Percentiles rank a stretch among this genome's conserved stretches.
These are phyloP conservation scores for Zygnema circumcarinatum DNA, from an alignment of 139 green algal genomes.

Conservation along the genomic window DNA sequence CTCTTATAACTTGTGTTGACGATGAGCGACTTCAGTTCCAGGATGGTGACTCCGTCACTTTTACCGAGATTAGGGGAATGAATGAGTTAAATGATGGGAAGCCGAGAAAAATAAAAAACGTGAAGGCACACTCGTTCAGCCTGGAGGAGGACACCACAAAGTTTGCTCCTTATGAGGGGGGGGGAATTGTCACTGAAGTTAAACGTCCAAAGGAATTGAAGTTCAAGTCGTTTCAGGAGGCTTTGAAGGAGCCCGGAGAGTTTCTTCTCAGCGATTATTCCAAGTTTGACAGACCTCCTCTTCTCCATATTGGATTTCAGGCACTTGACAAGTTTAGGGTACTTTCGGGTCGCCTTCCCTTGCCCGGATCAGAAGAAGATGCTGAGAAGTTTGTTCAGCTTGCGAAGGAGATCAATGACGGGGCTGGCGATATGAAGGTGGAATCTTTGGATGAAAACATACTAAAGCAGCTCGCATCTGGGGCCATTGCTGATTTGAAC, in stretches of 20 bases:
- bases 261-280: slow-evolving; percentile 96
- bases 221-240: slow-evolving; percentile 80
- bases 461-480: slow-evolving; percentile 29
- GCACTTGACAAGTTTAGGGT: slow-evolving; percentile 85
- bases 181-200: slow-evolving; percentile 87
- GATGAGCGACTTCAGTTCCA: slow-evolving; percentile 98
- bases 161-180: slow-evolving; percentile 75
- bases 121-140: slow-evolving; percentile 92
- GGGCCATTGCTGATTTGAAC: slow-evolving; percentile 50
- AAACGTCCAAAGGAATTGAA: slow-evolving; percentile 87
- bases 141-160: slow-evolving; percentile 86
- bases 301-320: slow-evolving; percentile 93
- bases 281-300: slow-evolving; percentile 89
- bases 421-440: slow-evolving; percentile 25
- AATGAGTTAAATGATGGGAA: slow-evolving; percentile 48
- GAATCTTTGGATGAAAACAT: slow-evolving; percentile 48
- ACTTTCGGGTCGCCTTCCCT: slow-evolving; percentile 66
- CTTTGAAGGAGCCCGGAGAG: slow-evolving; percentile 85
- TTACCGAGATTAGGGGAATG: slow-evolving; percentile 81
- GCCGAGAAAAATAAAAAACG: slow-evolving; percentile 76
- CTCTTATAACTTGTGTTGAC: slow-evolving; percentile 94
- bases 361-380: slow-evolving; percentile 73
- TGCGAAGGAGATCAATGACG: slow-evolving; percentile 74
- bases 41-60: slow-evolving; percentile 70
- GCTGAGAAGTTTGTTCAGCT: slow-evolving; percentile 73